Percentiles rank a stretch among this genome's conserved stretches.
These are phyloP conservation scores for Pleurotus platypus DNA, from an alignment of 768 basidiomycete genomes.

Conservation along the genomic window DNA sequence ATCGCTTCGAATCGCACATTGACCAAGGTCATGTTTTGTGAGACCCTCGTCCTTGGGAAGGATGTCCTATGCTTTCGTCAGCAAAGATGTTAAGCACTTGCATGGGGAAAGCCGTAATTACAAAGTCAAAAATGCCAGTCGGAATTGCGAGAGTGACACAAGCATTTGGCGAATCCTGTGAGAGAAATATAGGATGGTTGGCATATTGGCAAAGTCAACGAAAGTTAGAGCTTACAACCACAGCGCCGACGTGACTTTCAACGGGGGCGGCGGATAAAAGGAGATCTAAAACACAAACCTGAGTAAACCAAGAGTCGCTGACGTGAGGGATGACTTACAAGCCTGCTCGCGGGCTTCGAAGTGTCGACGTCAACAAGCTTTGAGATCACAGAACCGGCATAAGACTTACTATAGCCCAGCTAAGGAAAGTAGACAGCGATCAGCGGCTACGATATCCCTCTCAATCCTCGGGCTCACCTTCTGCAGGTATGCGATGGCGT, in stretches of 20 bases:
- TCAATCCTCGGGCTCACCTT: conserved; percentile 36
- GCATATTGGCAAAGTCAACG: conserved; percentile 6
- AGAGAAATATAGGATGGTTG: too few species aligned
- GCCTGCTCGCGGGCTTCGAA: conserved; percentile 69
- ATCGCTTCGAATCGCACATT: conserved; percentile 65
- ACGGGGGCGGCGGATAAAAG: conserved; percentile 67
- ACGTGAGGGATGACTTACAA: conserved; percentile 34
- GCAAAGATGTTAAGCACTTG: neutral
- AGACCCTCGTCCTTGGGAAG: conserved; percentile 62
- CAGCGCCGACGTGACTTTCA: conserved; percentile 65
- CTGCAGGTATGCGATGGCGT: conserved; percentile 69
- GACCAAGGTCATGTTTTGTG: conserved; percentile 54
- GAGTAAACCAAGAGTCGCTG: neutral
- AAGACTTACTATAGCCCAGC: conserved; percentile 66
- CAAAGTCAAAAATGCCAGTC: conserved; percentile 74
- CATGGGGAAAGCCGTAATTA: neutral
- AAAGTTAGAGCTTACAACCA: conserved; percentile 45
- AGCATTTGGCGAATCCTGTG: conserved; percentile 71
- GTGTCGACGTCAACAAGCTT: neutral
- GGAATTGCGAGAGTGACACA: conserved; percentile 74
- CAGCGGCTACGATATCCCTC: neutral
- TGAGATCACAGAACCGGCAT: neutral
- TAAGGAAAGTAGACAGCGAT: conserved; percentile 18
- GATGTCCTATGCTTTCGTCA: conserved; percentile 50
- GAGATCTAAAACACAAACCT: conserved; percentile 39